Conservation (phyloP, 2,329 filamentous ascomycete species). For the Clathrospora elynae region DNA sequence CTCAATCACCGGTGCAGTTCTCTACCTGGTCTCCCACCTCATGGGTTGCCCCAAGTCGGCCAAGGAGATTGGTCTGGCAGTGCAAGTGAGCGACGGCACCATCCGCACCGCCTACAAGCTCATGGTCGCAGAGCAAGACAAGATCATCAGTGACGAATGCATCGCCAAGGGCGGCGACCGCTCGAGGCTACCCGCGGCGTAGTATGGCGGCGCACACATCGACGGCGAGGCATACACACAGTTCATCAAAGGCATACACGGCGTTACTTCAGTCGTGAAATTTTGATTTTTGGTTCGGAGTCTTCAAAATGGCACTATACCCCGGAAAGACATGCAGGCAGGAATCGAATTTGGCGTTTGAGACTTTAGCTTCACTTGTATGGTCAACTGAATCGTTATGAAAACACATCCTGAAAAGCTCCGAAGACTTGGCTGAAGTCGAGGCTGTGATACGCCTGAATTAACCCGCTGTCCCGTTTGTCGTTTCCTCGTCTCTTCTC, state of each 20-base stretch:
- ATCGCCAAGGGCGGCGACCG: conserved; percentile 73
- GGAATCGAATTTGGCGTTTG: too few relatives aligned
- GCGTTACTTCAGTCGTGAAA: background rate
- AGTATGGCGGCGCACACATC: background rate
- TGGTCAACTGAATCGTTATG: too few relatives aligned
- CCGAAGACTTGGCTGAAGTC: too few relatives aligned
- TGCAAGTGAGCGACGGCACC: conserved; percentile 93
- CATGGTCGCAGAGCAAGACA: conserved; percentile 74
- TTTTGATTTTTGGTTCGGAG: too few relatives aligned
- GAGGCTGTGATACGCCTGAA: too few relatives aligned
- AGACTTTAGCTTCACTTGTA: too few relatives aligned
- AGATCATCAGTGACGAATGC: conserved; percentile 77
- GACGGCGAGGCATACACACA: too few relatives aligned
- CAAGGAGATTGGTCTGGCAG: conserved; percentile 84
- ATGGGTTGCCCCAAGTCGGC: conserved; percentile 78
- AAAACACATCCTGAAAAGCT: too few relatives aligned
- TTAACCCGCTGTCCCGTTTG: too few relatives aligned
- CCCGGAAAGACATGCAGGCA: too few relatives aligned
- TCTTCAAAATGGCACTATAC: too few relatives aligned
- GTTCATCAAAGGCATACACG: background rate
- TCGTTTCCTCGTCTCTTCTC: too few relatives aligned
- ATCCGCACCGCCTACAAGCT: conserved; percentile 95
- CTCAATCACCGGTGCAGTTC: conserved; percentile 91
- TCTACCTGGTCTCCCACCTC: conserved; percentile 92
- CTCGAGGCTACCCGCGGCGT: conserved; percentile 65